Evolutionary conservation across 2,329 filamentous ascomycete species (phyloP).

Genomic region (Alternaria consortialis): DNA sequence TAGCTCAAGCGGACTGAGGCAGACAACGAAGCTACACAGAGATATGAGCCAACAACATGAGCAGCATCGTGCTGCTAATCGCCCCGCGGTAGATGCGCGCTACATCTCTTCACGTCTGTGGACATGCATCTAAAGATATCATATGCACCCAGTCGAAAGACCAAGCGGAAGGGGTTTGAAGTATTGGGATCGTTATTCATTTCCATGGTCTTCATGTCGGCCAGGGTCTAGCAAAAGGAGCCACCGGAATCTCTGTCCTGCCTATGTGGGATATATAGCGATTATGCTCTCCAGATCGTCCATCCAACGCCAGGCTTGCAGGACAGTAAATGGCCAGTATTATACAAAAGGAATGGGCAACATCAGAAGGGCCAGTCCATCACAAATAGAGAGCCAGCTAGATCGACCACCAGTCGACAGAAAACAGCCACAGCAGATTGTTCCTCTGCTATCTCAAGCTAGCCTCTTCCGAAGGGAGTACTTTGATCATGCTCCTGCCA

Average conservation of each 20-base stretch:
- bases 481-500: neutral
- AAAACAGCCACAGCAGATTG: neutral
- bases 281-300: slow-evolving; percentile 28
- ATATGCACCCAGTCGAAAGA: neutral
- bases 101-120: neutral
- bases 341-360: slow-evolving; percentile 16
- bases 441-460: slow-evolving; percentile 4
- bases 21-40: neutral
- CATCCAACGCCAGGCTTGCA: slow-evolving; percentile 31
- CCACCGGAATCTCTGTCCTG: slow-evolving; percentile 20
- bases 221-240: slow-evolving; percentile 7
- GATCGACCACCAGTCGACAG: neutral
- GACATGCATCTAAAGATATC: neutral
- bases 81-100: neutral
- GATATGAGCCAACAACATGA: neutral
- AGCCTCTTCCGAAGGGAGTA: neutral
- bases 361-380: slow-evolving; percentile 5
- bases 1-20: neutral
- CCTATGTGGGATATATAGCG: slow-evolving; percentile 24
- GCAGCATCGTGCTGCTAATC: neutral
- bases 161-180: neutral
- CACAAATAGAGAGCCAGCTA: neutral
- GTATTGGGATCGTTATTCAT: slow-evolving; percentile 26
- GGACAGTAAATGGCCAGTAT: slow-evolving; percentile 22
- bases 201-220: slow-evolving; percentile 27